Conservation (phyloP, 2,329 filamentous ascomycete genomes). For the Stachybotrys echinatus region DNA sequence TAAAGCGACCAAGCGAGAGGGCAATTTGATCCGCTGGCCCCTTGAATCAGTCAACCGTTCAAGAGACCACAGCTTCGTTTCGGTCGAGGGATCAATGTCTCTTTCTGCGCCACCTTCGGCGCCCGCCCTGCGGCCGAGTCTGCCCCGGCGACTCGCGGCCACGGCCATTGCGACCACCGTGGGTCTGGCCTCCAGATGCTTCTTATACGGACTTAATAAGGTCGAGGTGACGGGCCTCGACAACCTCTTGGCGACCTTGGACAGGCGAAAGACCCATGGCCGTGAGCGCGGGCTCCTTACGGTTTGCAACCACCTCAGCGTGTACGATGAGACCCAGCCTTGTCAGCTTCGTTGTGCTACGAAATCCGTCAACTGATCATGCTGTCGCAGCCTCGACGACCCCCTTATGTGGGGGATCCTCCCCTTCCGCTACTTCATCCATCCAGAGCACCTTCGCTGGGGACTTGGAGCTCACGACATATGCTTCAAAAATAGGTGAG, state of each 20-base stretch:
- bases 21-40: too few species aligned
- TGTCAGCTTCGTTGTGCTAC: background rate
- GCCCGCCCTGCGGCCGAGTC: conserved; percentile 39
- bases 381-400: conserved; percentile 72
- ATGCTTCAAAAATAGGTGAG: conserved; percentile 81
- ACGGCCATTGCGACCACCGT: conserved; percentile 69
- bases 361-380: conserved; percentile 1
- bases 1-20: too few species aligned
- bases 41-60: background rate
- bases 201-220: conserved; percentile 69
- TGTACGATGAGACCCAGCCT: conserved; percentile 30
- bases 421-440: conserved; percentile 67
- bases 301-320: conserved; percentile 41
- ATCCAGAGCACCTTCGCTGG: conserved; percentile 77
- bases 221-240: conserved; percentile 75
- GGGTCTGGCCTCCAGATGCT: conserved; percentile 64
- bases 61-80: background rate
- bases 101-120: background rate
- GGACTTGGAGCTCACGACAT: conserved; percentile 90
- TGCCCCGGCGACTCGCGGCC: conserved; percentile 71
- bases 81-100: background rate
- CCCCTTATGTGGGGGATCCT: conserved; percentile 90
- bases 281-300: conserved; percentile 78
- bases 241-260: conserved; percentile 68
- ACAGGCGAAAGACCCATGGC: conserved; percentile 60